Evolutionary conservation across 2,329 filamentous ascomycete species (phyloP).

Genomic region (Arthrobotrys conoides): DNA sequence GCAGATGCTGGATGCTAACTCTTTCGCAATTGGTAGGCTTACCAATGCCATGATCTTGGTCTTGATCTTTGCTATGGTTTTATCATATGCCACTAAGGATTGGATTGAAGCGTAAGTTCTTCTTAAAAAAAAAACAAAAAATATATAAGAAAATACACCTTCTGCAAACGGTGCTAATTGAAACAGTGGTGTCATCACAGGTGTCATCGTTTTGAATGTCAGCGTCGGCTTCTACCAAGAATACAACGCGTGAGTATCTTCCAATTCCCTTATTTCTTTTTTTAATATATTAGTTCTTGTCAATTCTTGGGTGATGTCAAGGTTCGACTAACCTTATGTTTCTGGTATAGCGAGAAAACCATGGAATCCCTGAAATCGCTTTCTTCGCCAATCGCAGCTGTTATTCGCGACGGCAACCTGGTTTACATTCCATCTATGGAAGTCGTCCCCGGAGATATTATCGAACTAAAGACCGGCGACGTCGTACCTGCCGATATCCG

Average conservation of each 20-base stretch:
- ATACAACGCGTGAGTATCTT: conserved; percentile 65
- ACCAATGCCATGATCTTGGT: conserved; percentile 64
- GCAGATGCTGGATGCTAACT: neutral
- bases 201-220: conserved; percentile 74
- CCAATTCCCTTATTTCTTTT: neutral
- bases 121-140: neutral
- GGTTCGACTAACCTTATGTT: conserved; percentile 66
- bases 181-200: conserved; percentile 70
- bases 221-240: conserved; percentile 73
- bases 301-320: conserved; percentile 15
- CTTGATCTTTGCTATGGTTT: conserved; percentile 73
- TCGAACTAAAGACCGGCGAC: conserved; percentile 71
- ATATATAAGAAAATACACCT: conserved; percentile 5
- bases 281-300: too few relatives aligned
- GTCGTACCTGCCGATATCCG: conserved; percentile 72
- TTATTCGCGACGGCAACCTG: conserved; percentile 70
- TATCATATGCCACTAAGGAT: conserved; percentile 73
- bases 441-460: conserved; percentile 74
- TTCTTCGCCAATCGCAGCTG: conserved; percentile 71
- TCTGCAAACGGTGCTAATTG: conserved; percentile 18
- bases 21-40: conserved; percentile 22
- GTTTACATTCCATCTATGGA: conserved; percentile 71
- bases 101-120: conserved; percentile 72
- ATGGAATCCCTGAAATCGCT: conserved; percentile 70
- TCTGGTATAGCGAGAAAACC: conserved; percentile 69